Evolutionary conservation across 1,139 yeast genomes (phyloP).

Genomic region (Lodderomyces theae): DNA sequence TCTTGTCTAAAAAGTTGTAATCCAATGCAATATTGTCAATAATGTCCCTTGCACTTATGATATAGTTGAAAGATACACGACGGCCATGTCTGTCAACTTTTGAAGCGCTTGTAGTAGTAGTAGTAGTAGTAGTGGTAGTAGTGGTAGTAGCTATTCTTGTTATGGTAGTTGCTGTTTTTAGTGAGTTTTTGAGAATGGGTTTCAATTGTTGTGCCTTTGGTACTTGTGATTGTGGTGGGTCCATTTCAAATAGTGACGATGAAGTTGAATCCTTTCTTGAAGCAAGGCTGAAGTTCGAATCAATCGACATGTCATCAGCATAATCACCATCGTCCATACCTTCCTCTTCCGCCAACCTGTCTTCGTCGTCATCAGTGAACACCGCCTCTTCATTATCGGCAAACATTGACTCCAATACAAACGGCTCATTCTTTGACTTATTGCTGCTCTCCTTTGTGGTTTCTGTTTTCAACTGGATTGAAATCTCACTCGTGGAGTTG

Average conservation of each 20-base stretch:
- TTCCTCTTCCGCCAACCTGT: conserved; percentile 1
- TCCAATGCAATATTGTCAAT: conserved; percentile 43
- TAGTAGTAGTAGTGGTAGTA: conserved; percentile 4
- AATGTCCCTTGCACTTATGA: conserved; percentile 42
- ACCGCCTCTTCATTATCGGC: neutral
- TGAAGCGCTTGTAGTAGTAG: conserved; percentile 1
- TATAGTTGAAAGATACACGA: conserved; percentile 38
- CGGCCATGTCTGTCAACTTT: too few relatives aligned
- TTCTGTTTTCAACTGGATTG: too few relatives aligned
- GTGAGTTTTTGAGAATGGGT: conserved; percentile 7
- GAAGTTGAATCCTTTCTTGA: conserved; percentile 10
- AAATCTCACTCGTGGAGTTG: too few relatives aligned
- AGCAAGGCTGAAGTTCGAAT: conserved; percentile 8
- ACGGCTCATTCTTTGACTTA: neutral
- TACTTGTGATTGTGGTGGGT: neutral
- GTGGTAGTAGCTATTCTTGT: neutral
- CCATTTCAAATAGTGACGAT: conserved; percentile 7
- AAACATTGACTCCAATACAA: neutral
- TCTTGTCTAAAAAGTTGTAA: conserved; percentile 42
- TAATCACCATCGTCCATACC: neutral
- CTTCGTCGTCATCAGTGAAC: neutral
- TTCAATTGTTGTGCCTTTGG: conserved; percentile 14
- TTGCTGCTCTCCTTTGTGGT: too few relatives aligned
- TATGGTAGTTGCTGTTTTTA: neutral
- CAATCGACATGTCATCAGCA: conserved; percentile 10